phyloP scores from a whole-genome alignment of 2,329 filamentous ascomycete genomes.

The Alternaria sp. region DNA sequence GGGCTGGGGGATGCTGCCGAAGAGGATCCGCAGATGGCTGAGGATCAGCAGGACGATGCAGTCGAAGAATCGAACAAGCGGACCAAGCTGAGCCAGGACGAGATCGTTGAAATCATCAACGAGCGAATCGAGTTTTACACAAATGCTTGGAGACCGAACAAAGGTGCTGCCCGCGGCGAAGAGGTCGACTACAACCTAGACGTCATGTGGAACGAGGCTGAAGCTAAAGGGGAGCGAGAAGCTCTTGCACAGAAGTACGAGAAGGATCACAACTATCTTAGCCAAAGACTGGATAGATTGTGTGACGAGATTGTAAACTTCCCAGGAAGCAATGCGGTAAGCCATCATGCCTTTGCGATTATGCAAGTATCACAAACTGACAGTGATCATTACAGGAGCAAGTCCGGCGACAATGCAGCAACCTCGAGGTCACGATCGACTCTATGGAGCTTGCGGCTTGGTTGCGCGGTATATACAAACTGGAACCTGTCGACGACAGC shows the following conservation, averaged over 20 bases:
- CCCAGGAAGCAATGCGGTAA: constrained; percentile 60
- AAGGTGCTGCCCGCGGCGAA: constrained; percentile 14
- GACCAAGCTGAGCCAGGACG: constrained; percentile 25
- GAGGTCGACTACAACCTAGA: constrained; percentile 28
- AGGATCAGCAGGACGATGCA: constrained; percentile 9
- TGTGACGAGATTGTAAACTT: constrained; percentile 29
- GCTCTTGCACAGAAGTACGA: constrained; percentile 25
- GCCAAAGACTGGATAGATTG: constrained; percentile 28
- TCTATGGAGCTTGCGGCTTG: constrained; percentile 64
- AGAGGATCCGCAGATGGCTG: constrained; percentile 8
- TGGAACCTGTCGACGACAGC: constrained; percentile 10
- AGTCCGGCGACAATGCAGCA: constrained; percentile 64
- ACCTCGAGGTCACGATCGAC: constrained; percentile 71
- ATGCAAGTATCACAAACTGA: not conserved
- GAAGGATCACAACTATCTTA: constrained; percentile 26
- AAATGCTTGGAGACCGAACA: constrained; percentile 31
- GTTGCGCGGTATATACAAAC: constrained; percentile 44
- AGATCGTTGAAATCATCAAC: constrained; percentile 39
- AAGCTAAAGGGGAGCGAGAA: constrained; percentile 23
- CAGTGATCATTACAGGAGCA: constrained; percentile 44
- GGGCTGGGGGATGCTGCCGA: constrained; percentile 19
- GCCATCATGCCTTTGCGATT: not conserved
- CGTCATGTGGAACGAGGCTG: constrained; percentile 34
- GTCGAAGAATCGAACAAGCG: not conserved
- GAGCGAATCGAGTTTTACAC: constrained; percentile 34